These are phyloP conservation scores for Kitagawia praeruptora DNA, from an alignment of 129 eudicot species.

Conservation along the genomic window DNA sequence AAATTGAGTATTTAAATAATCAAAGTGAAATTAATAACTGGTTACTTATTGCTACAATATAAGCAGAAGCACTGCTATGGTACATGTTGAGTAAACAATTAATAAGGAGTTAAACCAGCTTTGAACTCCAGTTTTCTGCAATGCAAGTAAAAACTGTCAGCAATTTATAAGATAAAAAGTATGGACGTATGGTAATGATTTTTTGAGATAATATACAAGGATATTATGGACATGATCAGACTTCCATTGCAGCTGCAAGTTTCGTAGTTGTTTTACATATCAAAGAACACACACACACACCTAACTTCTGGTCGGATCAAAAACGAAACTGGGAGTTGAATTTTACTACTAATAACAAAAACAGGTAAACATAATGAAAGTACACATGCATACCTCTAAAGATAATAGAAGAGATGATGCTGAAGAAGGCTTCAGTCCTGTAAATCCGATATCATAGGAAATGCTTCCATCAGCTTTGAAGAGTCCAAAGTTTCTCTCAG, in stretches of 20 bases:
- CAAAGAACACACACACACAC: background rate
- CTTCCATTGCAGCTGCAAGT: background rate
- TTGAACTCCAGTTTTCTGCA: conserved; percentile 33
- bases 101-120: conserved; percentile 21
- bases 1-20: background rate
- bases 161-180: background rate
- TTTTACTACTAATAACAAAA: background rate
- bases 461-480: conserved; percentile 86
- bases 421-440: conserved; percentile 53
- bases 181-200: background rate
- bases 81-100: conserved; percentile 21
- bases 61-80: conserved; percentile 23
- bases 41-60: conserved; percentile 11
- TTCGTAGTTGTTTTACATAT: background rate
- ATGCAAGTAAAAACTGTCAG: background rate
- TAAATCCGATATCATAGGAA: conserved; percentile 71
- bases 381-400: background rate
- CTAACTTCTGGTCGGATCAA: background rate
- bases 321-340: background rate
- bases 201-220: background rate
- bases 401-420: conserved; percentile 29
- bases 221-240: background rate
- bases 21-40: background rate
- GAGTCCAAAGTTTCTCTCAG: conserved; percentile 86
- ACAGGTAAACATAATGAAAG: background rate